Evolutionary conservation across 495 filamentous ascomycete species (phyloP), one percentile per base, ranked within the genome.

Genomic region (Trichoderma parareesei): DNA sequence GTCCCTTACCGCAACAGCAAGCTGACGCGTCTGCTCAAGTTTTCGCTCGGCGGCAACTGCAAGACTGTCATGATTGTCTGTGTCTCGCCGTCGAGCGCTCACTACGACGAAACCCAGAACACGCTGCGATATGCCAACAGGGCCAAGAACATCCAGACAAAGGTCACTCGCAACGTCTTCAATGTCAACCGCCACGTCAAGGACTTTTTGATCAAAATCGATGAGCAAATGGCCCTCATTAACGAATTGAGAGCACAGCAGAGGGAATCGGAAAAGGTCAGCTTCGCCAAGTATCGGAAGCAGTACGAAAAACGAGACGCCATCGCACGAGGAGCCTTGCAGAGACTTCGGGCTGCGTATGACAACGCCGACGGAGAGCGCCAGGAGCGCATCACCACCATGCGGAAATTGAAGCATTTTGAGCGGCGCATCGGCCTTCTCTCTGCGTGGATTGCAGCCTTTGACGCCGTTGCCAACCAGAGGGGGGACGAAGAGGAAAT

Each of bases 41-140:
- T 99, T 77, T 95, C 92, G 2, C 83, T 99, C 1, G 94, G 94
- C 55, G 94, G 94, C 3, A 99, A 99, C 73, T 99, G 94, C 79
- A 93, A 90, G 78, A 99, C 94, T 11, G 94, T 99, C 70, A 99
- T 99, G 94, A 99, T 99, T 70, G 94, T 99, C 41, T 99, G 94
- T 71, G 92, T 98, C 62, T 96, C 92, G 70, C 94, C 94, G 14
- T 97, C 92, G 8, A 98, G 94, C 72, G 88, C 90, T 48, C 94
- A 99, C 75, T 99, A 95, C 72, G 94, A 99, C 72, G 94, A 99
- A 71, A 99, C 94, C 0, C 94, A 99, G 68, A 99, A 99, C 71
- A 99, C 94, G 3, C 79, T 99, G 16, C 90, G 96, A 69, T 99
- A 99, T 74, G 94, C 94, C 63, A 97, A 99, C 74, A 82, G 94